phyloP scores from a whole-genome alignment of 257 asterid species.

The Jasminum sambac region DNA sequence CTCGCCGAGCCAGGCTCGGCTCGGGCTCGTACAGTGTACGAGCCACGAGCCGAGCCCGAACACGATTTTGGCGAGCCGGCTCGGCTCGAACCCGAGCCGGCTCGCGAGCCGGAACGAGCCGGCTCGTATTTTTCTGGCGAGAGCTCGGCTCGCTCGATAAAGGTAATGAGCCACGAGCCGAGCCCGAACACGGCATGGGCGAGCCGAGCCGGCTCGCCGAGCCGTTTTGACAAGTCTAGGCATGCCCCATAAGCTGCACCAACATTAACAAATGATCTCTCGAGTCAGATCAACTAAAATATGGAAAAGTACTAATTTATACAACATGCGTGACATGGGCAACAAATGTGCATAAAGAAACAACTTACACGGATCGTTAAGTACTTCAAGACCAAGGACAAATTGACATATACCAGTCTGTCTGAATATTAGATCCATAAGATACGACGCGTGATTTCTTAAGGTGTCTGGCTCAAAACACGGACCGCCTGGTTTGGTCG shows the following conservation, averaged over 20 bases:
- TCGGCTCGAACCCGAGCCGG: too few relatives aligned
- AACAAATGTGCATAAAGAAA: conserved; percentile 2
- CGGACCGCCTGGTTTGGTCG: conserved; percentile 9
- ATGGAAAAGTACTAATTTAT: background rate
- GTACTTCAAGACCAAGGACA: too few relatives aligned
- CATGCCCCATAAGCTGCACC: background rate
- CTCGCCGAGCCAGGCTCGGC: too few relatives aligned
- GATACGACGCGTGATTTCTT: too few relatives aligned
- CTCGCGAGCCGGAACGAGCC: too few relatives aligned
- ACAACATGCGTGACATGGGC: background rate
- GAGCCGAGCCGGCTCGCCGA: background rate
- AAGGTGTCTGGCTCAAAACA: conserved; percentile 20
- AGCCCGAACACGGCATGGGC: background rate
- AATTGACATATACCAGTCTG: conserved; percentile 6
- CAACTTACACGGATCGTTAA: too few relatives aligned
- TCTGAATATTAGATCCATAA: background rate
- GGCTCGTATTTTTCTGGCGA: too few relatives aligned
- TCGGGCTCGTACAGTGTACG: too few relatives aligned
- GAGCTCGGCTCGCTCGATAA: too few relatives aligned
- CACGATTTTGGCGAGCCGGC: too few relatives aligned
- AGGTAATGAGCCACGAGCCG: too few relatives aligned
- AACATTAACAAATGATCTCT: background rate
- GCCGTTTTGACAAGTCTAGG: background rate
- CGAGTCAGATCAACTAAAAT: background rate
- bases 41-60: too few relatives aligned